A percentile compares a stretch with the other conserved stretches of the same genome.
These are phyloP conservation scores for Fusarium stilboides DNA, from an alignment of 2,329 filamentous ascomycete species.

Conservation along the genomic window DNA sequence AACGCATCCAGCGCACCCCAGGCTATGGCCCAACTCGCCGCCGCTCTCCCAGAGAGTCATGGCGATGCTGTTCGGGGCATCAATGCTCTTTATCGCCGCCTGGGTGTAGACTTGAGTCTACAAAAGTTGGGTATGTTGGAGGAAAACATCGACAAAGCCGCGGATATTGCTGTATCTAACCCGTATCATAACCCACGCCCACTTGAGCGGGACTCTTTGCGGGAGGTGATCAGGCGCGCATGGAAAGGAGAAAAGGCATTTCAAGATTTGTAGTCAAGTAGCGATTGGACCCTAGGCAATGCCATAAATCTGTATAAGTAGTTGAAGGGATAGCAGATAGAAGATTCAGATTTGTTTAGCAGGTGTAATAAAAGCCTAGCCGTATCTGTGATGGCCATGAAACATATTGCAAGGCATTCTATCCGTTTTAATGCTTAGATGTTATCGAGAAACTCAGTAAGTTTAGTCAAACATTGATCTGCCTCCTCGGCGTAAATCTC, in stretches of 20 bases:
- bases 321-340: too few species aligned
- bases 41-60: conserved; percentile 68
- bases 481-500: conserved; percentile 21
- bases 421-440: too few species aligned
- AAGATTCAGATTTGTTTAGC: too few species aligned
- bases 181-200: conserved; percentile 73
- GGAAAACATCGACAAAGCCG: conserved; percentile 70
- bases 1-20: conserved; percentile 70
- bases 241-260: conserved; percentile 67
- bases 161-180: conserved; percentile 70
- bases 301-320: too few species aligned
- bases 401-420: too few species aligned
- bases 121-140: conserved; percentile 72
- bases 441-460: background rate
- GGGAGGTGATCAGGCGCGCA: conserved; percentile 70
- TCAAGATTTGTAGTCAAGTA: too few species aligned
- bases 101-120: conserved; percentile 62
- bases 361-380: too few species aligned
- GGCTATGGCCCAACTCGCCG: conserved; percentile 67
- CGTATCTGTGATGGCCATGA: too few species aligned
- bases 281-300: too few species aligned
- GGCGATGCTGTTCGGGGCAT: conserved; percentile 70
- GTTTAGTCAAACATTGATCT: background rate
- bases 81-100: background rate
- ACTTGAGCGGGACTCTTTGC: conserved; percentile 66